Evolutionary conservation across 345 rosid genomes (phyloP), one percentile per base, ranked within the genome.

Genomic region (Salix dunnii): DNA sequence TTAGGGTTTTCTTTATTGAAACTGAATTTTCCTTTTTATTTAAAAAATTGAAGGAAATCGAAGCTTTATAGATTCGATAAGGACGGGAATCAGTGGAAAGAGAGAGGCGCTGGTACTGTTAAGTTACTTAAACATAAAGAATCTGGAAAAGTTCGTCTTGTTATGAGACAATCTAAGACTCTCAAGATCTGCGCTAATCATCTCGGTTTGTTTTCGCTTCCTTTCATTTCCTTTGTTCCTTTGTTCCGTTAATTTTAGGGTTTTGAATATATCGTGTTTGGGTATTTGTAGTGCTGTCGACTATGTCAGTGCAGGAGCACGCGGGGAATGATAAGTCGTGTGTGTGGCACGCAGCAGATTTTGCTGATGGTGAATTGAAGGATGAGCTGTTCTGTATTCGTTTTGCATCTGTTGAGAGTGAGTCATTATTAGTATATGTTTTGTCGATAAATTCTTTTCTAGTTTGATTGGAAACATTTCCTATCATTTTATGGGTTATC

Each of bases 181-280:
- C 89, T 95, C 77, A 95, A 95, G 92, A 95, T 95, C 94, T 95
- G 99, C 58, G 99, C 99, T 74, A 95, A 95, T 85, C 99, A 93
- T 87, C 84, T 89, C 1, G 89, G 99, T 89, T 42, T 63, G 90
- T 78, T 17, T 46, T 55, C n/a, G 25, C 60, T 25, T 27, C 6
- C 30, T 71, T 70, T 30, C 11, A 30, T 17, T 31, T 63, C 14
- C 40, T 79, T 31, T 35, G 7, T 35, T 35, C 1, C 6, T 82
- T 27, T 65, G 6, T 38, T 7, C 18, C 10, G 20, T 27, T 25
- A 36, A 23, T 10, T 11, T 71, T 70, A 33, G 23, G 62, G 23
- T 60, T 73, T 78, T 25, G 4, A 60, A 62, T 63, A 66, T 63
- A 36, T 1, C 2, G 30, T 61, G 14, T 43, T 7, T 68, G 40